Base-by-base conservation (phyloP, 1,284 basidiomycete species). In the Trichosporon ovoides region DNA sequence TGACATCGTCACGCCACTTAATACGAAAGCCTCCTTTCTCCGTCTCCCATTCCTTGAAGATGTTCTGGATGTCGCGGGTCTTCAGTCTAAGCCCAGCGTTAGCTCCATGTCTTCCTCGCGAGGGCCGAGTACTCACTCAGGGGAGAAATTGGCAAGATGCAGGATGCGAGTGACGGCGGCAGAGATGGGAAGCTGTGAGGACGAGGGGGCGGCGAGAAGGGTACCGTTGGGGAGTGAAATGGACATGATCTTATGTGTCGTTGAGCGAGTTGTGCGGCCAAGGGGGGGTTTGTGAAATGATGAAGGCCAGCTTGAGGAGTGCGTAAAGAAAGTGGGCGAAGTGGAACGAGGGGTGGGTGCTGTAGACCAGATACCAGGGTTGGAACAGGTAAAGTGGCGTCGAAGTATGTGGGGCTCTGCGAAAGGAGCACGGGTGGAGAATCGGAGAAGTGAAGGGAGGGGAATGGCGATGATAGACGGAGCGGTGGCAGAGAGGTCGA, bases 1-100 rank as follows among this genome's bases (percentile, higher is more conserved):
- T 94, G 49, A 90, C 93, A 77, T 99, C 95, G 77, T 99, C 92
- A 67, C 87, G 85, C 95, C 95, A 99, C 77, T 98, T 98, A 78
- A 99, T 96, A 81, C 93, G 91, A 82, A 96, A 97, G 18, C 94
- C 95, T 37, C 93, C 93, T 60, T 83, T 85, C 49, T 86, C 81
- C 61, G 81, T 83, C 69, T 97, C 93, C 84, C 89, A 98, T 43
- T 93, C 90, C 54, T 85, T 82, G 76, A 98, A 97, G 38, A 92
- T 87, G 54, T 83, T 77, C 72, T 97, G 92, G 54, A 99, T 88
- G 77, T 99, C 95, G 73, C 91, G 88, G 28, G 95, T 99, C 81
- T 98, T 98, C 73, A 99, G 84, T 76, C 74, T 76, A 18, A 16
- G 38, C 12, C 38, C 53, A 38, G 43, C 38, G 37, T 48, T 5